phyloP scores from a whole-genome alignment of 2,329 filamentous ascomycete genomes.

The Macrophomina pseudophaseolina region DNA sequence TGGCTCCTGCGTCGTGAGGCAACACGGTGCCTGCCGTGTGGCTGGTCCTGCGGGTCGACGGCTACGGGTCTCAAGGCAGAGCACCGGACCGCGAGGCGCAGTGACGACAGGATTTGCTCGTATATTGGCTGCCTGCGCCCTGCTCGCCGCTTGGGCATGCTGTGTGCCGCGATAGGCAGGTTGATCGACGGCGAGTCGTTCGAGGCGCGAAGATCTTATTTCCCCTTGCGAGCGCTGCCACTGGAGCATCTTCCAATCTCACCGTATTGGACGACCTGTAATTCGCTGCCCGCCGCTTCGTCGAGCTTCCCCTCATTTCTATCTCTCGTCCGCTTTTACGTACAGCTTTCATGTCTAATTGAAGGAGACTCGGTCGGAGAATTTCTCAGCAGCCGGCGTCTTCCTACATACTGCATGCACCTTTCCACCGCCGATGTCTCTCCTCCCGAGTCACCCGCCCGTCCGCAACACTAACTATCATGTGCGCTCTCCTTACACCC shows the following conservation, averaged over 20 bases:
- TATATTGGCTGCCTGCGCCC: background rate
- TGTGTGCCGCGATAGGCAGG: background rate
- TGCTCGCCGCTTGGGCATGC: background rate
- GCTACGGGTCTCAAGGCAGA: background rate
- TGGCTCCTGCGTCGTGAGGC: background rate
- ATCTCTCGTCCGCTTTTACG: background rate
- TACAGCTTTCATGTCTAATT: background rate
- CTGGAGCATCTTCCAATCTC: background rate
- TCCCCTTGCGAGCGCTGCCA: background rate
- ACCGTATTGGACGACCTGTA: too few species aligned
- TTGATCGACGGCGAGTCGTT: background rate
- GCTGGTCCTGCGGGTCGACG: background rate
- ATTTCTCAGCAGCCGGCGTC: background rate
- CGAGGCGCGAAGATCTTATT: background rate
- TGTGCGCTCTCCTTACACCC: background rate
- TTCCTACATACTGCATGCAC: background rate
- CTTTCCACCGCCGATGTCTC: background rate
- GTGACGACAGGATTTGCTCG: background rate
- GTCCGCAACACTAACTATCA: background rate
- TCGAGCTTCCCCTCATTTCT: too few species aligned
- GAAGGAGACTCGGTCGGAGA: background rate
- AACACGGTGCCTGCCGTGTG: background rate
- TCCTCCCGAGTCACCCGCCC: background rate
- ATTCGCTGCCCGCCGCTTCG: too few species aligned
- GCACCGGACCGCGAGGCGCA: background rate